Evolutionary conservation across 2,329 filamentous ascomycete genomes (phyloP).

Genomic region (Fusarium albosuccineum): DNA sequence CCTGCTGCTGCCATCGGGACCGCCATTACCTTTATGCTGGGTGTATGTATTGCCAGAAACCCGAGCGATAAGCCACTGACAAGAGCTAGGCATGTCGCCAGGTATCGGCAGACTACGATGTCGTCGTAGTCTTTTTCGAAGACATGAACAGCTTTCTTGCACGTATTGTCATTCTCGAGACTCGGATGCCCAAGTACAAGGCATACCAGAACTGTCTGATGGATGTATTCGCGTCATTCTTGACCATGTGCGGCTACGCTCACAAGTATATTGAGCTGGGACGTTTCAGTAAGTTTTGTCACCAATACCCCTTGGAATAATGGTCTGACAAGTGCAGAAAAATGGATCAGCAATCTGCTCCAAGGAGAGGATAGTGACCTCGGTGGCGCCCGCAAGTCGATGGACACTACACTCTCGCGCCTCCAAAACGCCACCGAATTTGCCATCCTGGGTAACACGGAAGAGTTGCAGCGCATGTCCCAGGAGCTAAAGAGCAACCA

Average conservation of each 20-base stretch:
- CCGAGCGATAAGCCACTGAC: too few relatives aligned
- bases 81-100: constrained; percentile 40
- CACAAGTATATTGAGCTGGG: constrained; percentile 51
- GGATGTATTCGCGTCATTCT: constrained; percentile 52
- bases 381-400: constrained; percentile 45
- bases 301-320: neutral
- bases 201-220: constrained; percentile 51
- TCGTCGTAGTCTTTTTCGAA: constrained; percentile 54
- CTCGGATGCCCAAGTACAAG: constrained; percentile 44
- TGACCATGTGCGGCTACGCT: constrained; percentile 50
- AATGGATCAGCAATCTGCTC: constrained; percentile 47
- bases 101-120: constrained; percentile 54
- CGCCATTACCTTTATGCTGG: constrained; percentile 50
- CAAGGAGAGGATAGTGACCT: constrained; percentile 49
- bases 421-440: constrained; percentile 51
- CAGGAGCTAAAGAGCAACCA: constrained; percentile 45
- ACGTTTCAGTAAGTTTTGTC: constrained; percentile 44
- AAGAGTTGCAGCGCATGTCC: constrained; percentile 47
- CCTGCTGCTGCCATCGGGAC: constrained; percentile 51
- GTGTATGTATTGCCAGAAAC: constrained; percentile 19
- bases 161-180: constrained; percentile 51
- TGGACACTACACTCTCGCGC: constrained; percentile 45
- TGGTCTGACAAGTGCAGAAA: constrained; percentile 36
- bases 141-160: constrained; percentile 54
- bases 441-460: constrained; percentile 50